Evolutionary conservation across 2,329 filamentous ascomycete genomes (phyloP).

Genomic region (Phoma sp.): DNA sequence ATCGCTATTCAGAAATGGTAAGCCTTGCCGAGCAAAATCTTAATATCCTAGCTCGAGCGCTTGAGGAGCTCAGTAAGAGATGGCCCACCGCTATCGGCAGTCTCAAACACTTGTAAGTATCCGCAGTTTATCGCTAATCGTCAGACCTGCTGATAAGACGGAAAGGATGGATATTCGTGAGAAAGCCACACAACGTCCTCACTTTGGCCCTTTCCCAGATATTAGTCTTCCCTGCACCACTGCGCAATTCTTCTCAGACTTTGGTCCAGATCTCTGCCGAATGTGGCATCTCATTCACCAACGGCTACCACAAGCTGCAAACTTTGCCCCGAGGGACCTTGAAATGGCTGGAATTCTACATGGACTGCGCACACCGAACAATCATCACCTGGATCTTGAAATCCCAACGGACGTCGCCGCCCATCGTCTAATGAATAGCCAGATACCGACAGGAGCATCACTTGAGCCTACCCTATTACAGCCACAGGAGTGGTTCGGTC

Average conservation of each 20-base stretch:
- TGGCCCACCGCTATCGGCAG: slow-evolving; percentile 43
- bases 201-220: slow-evolving; percentile 37
- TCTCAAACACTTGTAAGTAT: slow-evolving; percentile 33
- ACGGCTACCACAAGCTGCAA: slow-evolving; percentile 24
- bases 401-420: slow-evolving; percentile 17
- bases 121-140: neutral
- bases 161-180: slow-evolving; percentile 38
- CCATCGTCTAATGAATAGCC: slow-evolving; percentile 26
- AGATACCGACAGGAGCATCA: slow-evolving; percentile 17
- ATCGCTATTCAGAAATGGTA: slow-evolving; percentile 42
- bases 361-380: slow-evolving; percentile 33
- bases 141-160: neutral
- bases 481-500: slow-evolving; percentile 37
- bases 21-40: slow-evolving; percentile 38
- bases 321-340: slow-evolving; percentile 32
- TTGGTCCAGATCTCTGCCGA: slow-evolving; percentile 41
- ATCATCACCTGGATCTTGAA: slow-evolving; percentile 29
- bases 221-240: slow-evolving; percentile 33
- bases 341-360: slow-evolving; percentile 43
- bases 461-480: slow-evolving; percentile 40
- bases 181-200: slow-evolving; percentile 35
- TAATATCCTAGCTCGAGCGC: slow-evolving; percentile 32
- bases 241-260: slow-evolving; percentile 39
- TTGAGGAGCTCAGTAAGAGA: slow-evolving; percentile 40
- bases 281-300: slow-evolving; percentile 37